Percentiles rank a stretch among this genome's conserved stretches.
Evolutionary conservation across 139 green algal species (phyloP).

Genomic region (Picochlorum sp.): DNA sequence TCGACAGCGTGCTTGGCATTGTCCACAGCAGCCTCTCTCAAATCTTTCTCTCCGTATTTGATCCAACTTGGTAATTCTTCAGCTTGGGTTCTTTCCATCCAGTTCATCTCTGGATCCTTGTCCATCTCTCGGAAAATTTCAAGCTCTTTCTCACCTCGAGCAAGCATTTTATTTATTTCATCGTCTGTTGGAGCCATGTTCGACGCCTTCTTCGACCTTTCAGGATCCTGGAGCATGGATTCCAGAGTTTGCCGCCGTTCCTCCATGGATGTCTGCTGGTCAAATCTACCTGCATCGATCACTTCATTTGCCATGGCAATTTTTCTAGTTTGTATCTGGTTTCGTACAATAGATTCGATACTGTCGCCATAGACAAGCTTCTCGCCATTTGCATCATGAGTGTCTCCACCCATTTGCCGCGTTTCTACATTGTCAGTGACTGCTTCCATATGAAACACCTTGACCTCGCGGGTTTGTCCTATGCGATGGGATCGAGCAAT

Average conservation of each 20-base stretch:
- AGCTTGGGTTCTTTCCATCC: constrained; percentile 8
- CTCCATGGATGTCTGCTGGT: constrained; percentile 86
- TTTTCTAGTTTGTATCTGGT: constrained; percentile 95
- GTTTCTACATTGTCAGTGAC: constrained; percentile 49
- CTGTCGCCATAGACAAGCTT: constrained; percentile 62
- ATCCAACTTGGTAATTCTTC: constrained; percentile 3
- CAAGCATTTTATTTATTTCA: constrained; percentile 54
- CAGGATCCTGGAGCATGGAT: constrained; percentile 65
- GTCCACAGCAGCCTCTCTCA: constrained; percentile 7
- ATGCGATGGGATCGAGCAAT: constrained; percentile 91
- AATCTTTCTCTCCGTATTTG: constrained; percentile 2
- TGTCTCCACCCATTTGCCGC: neutral
- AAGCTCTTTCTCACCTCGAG: constrained; percentile 33
- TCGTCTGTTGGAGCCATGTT: constrained; percentile 50
- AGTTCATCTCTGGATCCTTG: constrained; percentile 16
- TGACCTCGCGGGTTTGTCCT: constrained; percentile 88
- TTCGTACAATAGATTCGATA: constrained; percentile 90
- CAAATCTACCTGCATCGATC: constrained; percentile 87
- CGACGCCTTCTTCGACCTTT: constrained; percentile 33
- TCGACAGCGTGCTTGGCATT: neutral
- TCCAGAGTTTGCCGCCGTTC: constrained; percentile 78
- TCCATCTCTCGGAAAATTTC: constrained; percentile 40
- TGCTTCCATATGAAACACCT: constrained; percentile 84
- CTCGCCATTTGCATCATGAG: no score
- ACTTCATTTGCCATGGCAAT: constrained; percentile 98